phyloP scores from a whole-genome alignment of 257 asterid species.

The Coffea canephora region DNA sequence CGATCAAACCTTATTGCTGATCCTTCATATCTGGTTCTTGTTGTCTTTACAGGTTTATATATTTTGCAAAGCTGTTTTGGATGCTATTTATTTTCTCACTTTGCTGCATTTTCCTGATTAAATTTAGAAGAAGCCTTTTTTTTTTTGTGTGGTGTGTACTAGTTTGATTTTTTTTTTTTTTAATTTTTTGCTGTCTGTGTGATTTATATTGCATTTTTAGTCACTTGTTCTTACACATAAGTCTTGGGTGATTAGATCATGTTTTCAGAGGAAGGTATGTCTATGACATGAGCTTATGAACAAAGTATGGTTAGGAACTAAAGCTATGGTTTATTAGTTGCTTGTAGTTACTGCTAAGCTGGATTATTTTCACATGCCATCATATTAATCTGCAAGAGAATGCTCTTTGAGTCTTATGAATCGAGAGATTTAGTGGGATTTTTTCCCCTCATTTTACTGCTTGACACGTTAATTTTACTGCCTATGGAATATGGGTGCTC shows the following conservation, averaged over 20 bases:
- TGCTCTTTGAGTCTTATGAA: neutral
- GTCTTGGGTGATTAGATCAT: neutral
- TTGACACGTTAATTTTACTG: neutral
- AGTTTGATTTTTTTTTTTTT: no score
- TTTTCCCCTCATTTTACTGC: neutral
- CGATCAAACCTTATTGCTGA: slow-evolving; percentile 65
- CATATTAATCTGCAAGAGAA: neutral
- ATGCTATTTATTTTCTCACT: neutral
- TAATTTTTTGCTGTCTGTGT: neutral
- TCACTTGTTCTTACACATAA: no score
- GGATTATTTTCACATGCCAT: neutral
- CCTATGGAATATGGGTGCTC: neutral
- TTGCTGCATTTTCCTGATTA: neutral
- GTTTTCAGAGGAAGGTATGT: neutral
- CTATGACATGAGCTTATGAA: neutral
- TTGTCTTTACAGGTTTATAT: neutral
- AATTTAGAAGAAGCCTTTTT: neutral
- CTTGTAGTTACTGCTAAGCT: neutral
- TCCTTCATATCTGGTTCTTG: slow-evolving; percentile 23
- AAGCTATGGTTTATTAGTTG: no score
- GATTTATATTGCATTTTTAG: no score
- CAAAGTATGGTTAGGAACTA: neutral
- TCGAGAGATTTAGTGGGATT: neutral
- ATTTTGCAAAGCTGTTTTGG: neutral
- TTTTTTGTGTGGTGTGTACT: neutral